A percentile compares a stretch with the other conserved stretches of the same genome.
Evolutionary conservation across 805 yeast species (phyloP).

Genomic region (Vanderwaltozyma polyspora): DNA sequence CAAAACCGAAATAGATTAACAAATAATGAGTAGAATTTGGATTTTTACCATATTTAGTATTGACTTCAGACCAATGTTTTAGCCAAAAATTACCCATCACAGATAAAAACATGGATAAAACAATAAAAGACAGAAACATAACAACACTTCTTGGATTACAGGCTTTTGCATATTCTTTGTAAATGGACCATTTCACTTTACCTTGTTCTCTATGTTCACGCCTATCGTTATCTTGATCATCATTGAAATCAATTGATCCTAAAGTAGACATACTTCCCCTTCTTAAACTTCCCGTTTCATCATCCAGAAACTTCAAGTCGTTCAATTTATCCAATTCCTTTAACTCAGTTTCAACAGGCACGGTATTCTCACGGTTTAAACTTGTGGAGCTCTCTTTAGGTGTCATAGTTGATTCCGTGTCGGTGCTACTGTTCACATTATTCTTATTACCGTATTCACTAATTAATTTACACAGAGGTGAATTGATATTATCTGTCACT

Average conservation of each 20-base stretch:
- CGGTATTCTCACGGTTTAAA: constrained; percentile 15
- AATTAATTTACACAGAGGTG: constrained; percentile 44
- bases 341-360: constrained; percentile 20
- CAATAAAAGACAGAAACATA: constrained; percentile 42
- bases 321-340: constrained; percentile 24
- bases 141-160: constrained; percentile 62
- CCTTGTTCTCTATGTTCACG: constrained; percentile 88
- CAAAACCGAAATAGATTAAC: constrained; percentile 64
- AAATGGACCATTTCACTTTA: constrained; percentile 81
- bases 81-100: constrained; percentile 82
- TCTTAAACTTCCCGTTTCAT: constrained; percentile 36
- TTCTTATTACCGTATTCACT: constrained; percentile 49
- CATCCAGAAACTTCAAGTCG: constrained; percentile 15
- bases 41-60: constrained; percentile 55
- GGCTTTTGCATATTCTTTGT: constrained; percentile 73
- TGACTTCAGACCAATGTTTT: constrained; percentile 94
- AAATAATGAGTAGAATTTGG: constrained; percentile 64
- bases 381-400: constrained; percentile 8
- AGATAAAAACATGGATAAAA: constrained; percentile 47
- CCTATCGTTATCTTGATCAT: constrained; percentile 27
- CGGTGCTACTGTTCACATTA: constrained; percentile 10
- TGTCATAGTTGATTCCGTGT: constrained; percentile 1
- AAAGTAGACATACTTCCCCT: constrained; percentile 47
- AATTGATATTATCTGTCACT: constrained; percentile 32
- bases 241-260: constrained; percentile 25